phyloP scores from a whole-genome alignment of 164 flowering plant species.

The Stephania cephalantha region DNA sequence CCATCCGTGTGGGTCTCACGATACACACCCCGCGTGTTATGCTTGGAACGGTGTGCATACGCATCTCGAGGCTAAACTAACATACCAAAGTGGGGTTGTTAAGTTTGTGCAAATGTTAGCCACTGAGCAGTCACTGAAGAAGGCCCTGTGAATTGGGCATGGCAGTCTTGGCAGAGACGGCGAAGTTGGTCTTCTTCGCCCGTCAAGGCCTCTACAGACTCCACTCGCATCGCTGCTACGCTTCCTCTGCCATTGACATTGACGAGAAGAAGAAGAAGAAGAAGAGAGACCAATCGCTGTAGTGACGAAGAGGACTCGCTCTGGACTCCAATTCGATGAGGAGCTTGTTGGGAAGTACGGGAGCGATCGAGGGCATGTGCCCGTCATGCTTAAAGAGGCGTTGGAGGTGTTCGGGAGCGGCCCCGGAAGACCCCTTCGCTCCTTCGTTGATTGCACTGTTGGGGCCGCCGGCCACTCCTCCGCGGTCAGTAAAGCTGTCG shows the following conservation, averaged over 20 bases:
- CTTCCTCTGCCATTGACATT: not conserved
- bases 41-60: too few relatives aligned
- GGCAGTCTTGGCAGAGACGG: too few relatives aligned
- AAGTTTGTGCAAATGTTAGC: too few relatives aligned
- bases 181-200: too few relatives aligned
- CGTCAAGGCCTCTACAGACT: too few relatives aligned
- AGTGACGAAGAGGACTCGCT: slow-evolving; percentile 78
- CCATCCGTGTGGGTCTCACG: too few relatives aligned
- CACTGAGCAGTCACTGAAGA: too few relatives aligned
- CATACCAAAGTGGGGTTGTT: too few relatives aligned
- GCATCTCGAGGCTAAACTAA: too few relatives aligned
- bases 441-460: slow-evolving; percentile 88
- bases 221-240: too few relatives aligned
- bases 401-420: slow-evolving; percentile 56
- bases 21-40: too few relatives aligned
- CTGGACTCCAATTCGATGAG: slow-evolving; percentile 47
- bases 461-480: slow-evolving; percentile 96
- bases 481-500: slow-evolving; percentile 41
- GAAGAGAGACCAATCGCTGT: slow-evolving; percentile 13
- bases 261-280: not conserved
- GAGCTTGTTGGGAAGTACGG: slow-evolving; percentile 22
- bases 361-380: slow-evolving; percentile 42
- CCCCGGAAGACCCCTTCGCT: slow-evolving; percentile 24
- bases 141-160: too few relatives aligned
- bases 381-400: slow-evolving; percentile 89